These are phyloP conservation scores for Tetragonia tetragonoides DNA, from an alignment of 148 eudicot genomes.

Conservation along the genomic window DNA sequence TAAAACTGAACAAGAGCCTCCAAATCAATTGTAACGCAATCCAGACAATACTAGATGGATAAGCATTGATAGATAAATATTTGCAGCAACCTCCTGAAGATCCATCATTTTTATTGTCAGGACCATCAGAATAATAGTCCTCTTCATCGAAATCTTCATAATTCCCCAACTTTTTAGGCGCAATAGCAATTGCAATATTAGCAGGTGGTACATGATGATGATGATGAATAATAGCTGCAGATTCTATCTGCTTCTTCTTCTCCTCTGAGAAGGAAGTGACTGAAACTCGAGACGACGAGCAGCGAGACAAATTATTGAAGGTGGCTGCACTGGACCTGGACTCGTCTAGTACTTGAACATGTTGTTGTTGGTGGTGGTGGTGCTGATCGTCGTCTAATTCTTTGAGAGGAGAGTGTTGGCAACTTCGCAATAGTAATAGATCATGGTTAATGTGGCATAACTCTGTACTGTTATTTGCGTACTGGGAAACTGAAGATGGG, in stretches of 20 bases:
- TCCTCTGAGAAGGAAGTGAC: constrained; percentile 23
- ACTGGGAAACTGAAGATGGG: constrained; percentile 47
- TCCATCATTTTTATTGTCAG: constrained; percentile 5
- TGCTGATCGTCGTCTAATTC: not conserved
- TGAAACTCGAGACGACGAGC: constrained; percentile 55
- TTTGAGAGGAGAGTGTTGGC: constrained; percentile 4
- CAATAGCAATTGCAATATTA: constrained; percentile 2
- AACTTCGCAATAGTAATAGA: not conserved
- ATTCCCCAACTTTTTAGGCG: not conserved
- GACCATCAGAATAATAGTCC: constrained; percentile 1
- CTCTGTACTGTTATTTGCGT: too few species aligned
- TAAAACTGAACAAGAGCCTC: constrained; percentile 60
- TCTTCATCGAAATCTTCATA: not conserved
- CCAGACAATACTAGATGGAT: constrained; percentile 44
- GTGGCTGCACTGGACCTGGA: not conserved
- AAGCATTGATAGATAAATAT: constrained; percentile 49
- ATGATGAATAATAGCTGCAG: not conserved
- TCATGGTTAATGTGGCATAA: constrained; percentile 1
- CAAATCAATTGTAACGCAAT: constrained; percentile 56
- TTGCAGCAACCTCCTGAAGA: constrained; percentile 47
- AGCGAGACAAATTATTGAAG: constrained; percentile 31
- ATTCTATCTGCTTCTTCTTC: constrained; percentile 15
- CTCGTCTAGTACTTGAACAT: not conserved
- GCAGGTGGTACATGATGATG: not conserved
- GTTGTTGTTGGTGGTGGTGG: not conserved